These are phyloP conservation scores for Epithele typhae DNA, from an alignment of 768 basidiomycete genomes.

Conservation along the genomic window DNA sequence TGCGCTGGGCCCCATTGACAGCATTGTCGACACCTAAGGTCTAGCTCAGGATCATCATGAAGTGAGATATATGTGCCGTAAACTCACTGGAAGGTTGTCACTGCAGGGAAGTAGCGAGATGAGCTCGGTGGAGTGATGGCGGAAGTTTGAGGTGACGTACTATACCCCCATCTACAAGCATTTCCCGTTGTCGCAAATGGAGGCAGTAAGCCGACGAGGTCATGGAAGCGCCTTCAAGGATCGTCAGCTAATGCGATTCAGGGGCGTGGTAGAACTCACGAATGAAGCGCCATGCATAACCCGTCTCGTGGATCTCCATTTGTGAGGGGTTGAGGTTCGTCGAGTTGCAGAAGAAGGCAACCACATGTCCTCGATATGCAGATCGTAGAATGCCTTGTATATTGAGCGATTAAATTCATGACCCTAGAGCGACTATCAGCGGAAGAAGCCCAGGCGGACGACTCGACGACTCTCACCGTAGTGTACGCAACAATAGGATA, in stretches of 20 bases:
- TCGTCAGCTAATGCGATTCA: too few species aligned
- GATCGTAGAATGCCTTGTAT: slow-evolving; percentile 93
- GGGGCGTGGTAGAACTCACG: slow-evolving; percentile 36
- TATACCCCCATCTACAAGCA: slow-evolving; percentile 87
- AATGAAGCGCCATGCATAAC: slow-evolving; percentile 97
- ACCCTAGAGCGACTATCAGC: slow-evolving; percentile 48
- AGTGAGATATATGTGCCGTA: too few species aligned
- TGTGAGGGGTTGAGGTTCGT: slow-evolving; percentile 94
- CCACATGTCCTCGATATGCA: slow-evolving; percentile 98
- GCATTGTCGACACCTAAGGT: slow-evolving; percentile 88
- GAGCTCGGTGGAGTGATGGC: slow-evolving; percentile 5
- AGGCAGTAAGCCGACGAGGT: slow-evolving; percentile 92
- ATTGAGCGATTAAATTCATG: slow-evolving; percentile 94
- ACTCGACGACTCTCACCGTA: slow-evolving; percentile 43
- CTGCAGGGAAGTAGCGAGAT: slow-evolving; percentile 38
- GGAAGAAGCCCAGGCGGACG: background rate
- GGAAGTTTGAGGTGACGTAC: slow-evolving; percentile 38
- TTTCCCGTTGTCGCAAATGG: slow-evolving; percentile 95
- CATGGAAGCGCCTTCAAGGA: slow-evolving; percentile 83
- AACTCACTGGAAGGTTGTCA: slow-evolving; percentile 79
- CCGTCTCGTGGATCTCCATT: slow-evolving; percentile 97
- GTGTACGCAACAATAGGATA: slow-evolving; percentile 93
- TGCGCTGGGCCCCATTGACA: slow-evolving; percentile 82
- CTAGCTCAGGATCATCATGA: too few species aligned
- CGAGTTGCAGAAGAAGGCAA: slow-evolving; percentile 95